Percentiles rank a stretch among this genome's conserved stretches.
phyloP scores from a whole-genome alignment of 2,329 filamentous ascomycete genomes.

The Eutypa lata region DNA sequence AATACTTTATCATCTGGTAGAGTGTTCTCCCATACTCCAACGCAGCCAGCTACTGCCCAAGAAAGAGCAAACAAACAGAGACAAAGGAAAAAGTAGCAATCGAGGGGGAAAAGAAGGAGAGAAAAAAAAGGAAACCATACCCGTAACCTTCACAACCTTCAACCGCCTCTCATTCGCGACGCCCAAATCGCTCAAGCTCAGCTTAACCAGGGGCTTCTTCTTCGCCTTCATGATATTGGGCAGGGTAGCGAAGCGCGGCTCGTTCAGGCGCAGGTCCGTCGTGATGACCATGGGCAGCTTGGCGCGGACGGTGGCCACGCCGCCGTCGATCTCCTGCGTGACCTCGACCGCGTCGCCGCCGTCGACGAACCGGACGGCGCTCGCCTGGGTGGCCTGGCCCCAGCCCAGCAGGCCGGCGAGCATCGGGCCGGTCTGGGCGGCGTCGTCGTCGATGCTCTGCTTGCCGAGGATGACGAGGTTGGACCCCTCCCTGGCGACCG shows the following conservation, averaged over 20 bases:
- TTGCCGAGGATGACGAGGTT: constrained; percentile 95
- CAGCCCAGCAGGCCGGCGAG: constrained; percentile 87
- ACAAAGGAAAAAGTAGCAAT: not conserved
- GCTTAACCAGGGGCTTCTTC: constrained; percentile 98
- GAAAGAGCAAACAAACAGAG: too few species aligned
- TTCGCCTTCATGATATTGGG: constrained; percentile 99
- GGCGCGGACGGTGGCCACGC: constrained; percentile 81
- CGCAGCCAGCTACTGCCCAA: too few species aligned
- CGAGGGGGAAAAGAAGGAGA: not conserved
- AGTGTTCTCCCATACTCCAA: not conserved
- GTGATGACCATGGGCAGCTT: constrained; percentile 92
- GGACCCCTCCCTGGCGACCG: constrained; percentile 78
- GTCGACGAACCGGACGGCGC: constrained; percentile 69
- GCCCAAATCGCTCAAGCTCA: constrained; percentile 78
- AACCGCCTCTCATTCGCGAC: constrained; percentile 71
- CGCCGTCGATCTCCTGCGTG: constrained; percentile 90
- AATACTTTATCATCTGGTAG: not conserved
- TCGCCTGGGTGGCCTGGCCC: constrained; percentile 93
- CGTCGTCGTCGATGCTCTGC: constrained; percentile 97
- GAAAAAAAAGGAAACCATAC: constrained; percentile 47
- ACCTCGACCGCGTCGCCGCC: constrained; percentile 67
- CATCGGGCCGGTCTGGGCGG: constrained; percentile 96
- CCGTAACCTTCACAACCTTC: constrained; percentile 85
- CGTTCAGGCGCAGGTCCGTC: constrained; percentile 89
- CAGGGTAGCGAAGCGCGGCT: constrained; percentile 90